Base-by-base conservation (phyloP, 2,329 filamentous ascomycete genomes). In the Talaromyces islandicus region DNA sequence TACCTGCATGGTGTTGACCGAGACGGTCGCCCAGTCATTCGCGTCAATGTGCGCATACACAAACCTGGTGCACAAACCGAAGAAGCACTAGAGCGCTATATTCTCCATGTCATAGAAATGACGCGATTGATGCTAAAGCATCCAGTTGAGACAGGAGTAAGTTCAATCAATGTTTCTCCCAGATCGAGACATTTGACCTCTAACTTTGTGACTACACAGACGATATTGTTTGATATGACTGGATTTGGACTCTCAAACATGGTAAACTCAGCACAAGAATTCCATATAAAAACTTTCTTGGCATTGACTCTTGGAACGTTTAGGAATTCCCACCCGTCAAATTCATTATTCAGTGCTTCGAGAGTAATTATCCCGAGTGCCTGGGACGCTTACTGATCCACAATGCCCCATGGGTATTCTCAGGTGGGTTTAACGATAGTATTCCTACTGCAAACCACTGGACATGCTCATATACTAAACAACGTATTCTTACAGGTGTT, bases 21-120 rank as follows among this genome's bases (percentile, higher is more conserved):
- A 19, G 64, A 70, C 17, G 65, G 65, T 43, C 73, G 74, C 2
- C 75, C 76, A 0, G 65, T 78, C 14, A 75, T 70, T 63, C 67
- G 77, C 46, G 69, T 78, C 52, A 68, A 70, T 55, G 75, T 71
- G 10, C 67, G 71, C 32, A 66, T 68, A 25, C 74, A 76, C 59
- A 65, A 71, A 30, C 68, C 74, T 0, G 66, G 65, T 4, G 64
- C 67, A 19, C 72, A 77, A 59, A 70, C 70, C 0, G 64, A 69
- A 2, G 70, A 73, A 48, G 67, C 70, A 1, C 65, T 78, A 63
- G 74, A 77, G 55, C 67, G 68, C 12, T 78, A 73, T 55, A 70
- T 74, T n/a, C 62, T 77, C 35, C 74, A 78, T 58, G 71, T 71
- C 14, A 77, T 78, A 35, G 76, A 78, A 67, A 75, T 64, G 7